phyloP scores from a whole-genome alignment of 2,329 filamentous ascomycete species.

The Xylariaceae sp. region DNA sequence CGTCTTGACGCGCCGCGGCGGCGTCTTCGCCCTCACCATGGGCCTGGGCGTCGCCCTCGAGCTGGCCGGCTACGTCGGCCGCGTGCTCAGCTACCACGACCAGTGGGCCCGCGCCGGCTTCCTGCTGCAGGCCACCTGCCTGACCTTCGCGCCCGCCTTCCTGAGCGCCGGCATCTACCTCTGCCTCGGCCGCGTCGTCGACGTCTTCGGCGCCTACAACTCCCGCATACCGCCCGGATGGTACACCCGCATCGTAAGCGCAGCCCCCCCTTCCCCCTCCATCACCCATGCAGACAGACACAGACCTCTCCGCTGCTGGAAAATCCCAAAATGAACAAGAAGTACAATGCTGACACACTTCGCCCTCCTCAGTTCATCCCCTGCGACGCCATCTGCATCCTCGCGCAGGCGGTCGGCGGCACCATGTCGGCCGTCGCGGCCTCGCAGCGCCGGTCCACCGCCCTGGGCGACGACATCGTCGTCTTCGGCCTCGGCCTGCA shows the following conservation, averaged over 20 bases:
- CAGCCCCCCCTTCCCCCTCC: too few relatives aligned
- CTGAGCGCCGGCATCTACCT: slow-evolving; percentile 58
- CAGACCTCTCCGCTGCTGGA: too few relatives aligned
- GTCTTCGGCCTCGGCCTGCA: slow-evolving; percentile 57
- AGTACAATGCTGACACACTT: too few relatives aligned
- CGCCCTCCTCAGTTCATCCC: slow-evolving; percentile 47
- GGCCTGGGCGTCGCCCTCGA: slow-evolving; percentile 46
- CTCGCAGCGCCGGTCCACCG: slow-evolving; percentile 25
- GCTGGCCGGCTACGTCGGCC: slow-evolving; percentile 51
- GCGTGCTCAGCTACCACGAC: slow-evolving; percentile 48
- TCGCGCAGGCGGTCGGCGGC: slow-evolving; percentile 55
- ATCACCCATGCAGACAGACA: too few relatives aligned
- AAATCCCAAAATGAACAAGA: too few relatives aligned
- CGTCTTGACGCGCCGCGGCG: slow-evolving; percentile 36
- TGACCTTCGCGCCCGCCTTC: slow-evolving; percentile 60
- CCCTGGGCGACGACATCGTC: slow-evolving; percentile 52
- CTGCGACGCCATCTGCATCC: slow-evolving; percentile 53
- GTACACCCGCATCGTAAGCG: slow-evolving; percentile 41
- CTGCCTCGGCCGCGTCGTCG: slow-evolving; percentile 44
- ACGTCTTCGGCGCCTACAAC: slow-evolving; percentile 39
- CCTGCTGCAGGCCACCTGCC: slow-evolving; percentile 50
- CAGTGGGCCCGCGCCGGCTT: slow-evolving; percentile 41
- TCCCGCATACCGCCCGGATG: slow-evolving; percentile 38
- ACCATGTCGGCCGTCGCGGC: slow-evolving; percentile 39
- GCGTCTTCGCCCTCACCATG: slow-evolving; percentile 46